These are phyloP conservation scores for Penicillium sp. DNA, from an alignment of 2,329 filamentous ascomycete genomes.

Conservation along the genomic window DNA sequence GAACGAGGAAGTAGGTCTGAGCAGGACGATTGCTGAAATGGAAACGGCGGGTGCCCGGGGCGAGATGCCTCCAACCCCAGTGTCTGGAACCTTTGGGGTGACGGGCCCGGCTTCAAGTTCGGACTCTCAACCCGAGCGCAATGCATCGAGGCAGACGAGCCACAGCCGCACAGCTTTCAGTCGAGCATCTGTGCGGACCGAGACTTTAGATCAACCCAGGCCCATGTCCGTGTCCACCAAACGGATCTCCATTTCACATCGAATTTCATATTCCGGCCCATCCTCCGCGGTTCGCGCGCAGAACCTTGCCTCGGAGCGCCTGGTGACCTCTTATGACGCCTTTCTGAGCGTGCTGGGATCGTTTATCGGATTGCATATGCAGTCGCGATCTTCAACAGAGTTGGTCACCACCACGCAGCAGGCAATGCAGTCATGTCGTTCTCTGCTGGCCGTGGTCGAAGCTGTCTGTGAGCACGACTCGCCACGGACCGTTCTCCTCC, in stretches of 20 bases:
- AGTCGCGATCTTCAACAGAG: slow-evolving; percentile 84
- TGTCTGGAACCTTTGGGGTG: slow-evolving; percentile 35
- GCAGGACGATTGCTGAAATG: slow-evolving; percentile 36
- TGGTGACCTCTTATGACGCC: slow-evolving; percentile 74
- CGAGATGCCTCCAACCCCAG: slow-evolving; percentile 33
- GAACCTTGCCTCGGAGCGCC: slow-evolving; percentile 74
- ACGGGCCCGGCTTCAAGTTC: slow-evolving; percentile 17
- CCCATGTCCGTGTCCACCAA: slow-evolving; percentile 38
- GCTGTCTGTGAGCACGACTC: slow-evolving; percentile 73
- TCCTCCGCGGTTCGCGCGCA: slow-evolving; percentile 58
- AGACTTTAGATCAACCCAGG: slow-evolving; percentile 24
- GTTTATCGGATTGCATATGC: slow-evolving; percentile 87
- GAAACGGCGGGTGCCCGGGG: slow-evolving; percentile 24
- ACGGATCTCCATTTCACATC: slow-evolving; percentile 57
- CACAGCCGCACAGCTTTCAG: slow-evolving; percentile 25
- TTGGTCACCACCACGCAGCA: slow-evolving; percentile 76
- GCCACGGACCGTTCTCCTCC: slow-evolving; percentile 59
- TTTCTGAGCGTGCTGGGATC: slow-evolving; percentile 88
- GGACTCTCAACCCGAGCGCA: slow-evolving; percentile 24
- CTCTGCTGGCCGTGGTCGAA: slow-evolving; percentile 73
- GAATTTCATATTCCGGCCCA: slow-evolving; percentile 68
- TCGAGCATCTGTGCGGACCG: slow-evolving; percentile 16
- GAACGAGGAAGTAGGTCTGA: slow-evolving; percentile 52
- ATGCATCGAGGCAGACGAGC: slow-evolving; percentile 29
- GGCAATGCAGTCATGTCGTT: slow-evolving; percentile 73